These are phyloP conservation scores for Pilobolus umbonatus DNA, from an alignment of 192 early-diverging fungal species.

Conservation along the genomic window DNA sequence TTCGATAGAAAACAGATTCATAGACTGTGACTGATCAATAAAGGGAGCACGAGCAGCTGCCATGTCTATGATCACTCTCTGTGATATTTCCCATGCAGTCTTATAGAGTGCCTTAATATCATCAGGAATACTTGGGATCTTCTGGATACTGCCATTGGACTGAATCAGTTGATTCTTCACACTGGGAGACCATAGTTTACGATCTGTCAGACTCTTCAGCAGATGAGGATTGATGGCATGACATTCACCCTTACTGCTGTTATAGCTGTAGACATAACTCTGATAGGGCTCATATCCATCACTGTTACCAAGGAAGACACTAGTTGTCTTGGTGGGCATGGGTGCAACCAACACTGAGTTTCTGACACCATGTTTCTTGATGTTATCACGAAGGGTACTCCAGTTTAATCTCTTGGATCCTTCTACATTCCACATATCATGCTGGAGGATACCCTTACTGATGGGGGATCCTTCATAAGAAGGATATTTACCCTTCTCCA, in stretches of 20 bases:
- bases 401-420: slow-evolving; percentile 84
- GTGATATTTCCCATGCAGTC: slow-evolving; percentile 94
- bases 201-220: slow-evolving; percentile 86
- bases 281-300: slow-evolving; percentile 91
- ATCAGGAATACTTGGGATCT: slow-evolving; percentile 68
- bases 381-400: slow-evolving; percentile 68
- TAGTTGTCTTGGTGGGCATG: slow-evolving; percentile 94
- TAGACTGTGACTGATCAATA: slow-evolving; percentile 93
- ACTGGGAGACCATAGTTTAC: slow-evolving; percentile 84
- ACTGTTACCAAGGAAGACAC: slow-evolving; percentile 95
- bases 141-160: slow-evolving; percentile 82
- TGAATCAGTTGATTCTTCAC: slow-evolving; percentile 95
- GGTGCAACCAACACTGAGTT: slow-evolving; percentile 92
- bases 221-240: slow-evolving; percentile 95
- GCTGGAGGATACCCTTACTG: slow-evolving; percentile 81
- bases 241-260: slow-evolving; percentile 92
- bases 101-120: slow-evolving; percentile 87
- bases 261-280: slow-evolving; percentile 91
- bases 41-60: slow-evolving; percentile 93
- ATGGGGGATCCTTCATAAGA: slow-evolving; percentile 84
- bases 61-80: slow-evolving; percentile 90
- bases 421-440: slow-evolving; percentile 84
- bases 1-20: slow-evolving; percentile 92
- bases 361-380: slow-evolving; percentile 77
- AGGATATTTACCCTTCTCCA: slow-evolving; percentile 68